Evolutionary conservation across 768 basidiomycete genomes (phyloP).

Genomic region (Russula emetica): DNA sequence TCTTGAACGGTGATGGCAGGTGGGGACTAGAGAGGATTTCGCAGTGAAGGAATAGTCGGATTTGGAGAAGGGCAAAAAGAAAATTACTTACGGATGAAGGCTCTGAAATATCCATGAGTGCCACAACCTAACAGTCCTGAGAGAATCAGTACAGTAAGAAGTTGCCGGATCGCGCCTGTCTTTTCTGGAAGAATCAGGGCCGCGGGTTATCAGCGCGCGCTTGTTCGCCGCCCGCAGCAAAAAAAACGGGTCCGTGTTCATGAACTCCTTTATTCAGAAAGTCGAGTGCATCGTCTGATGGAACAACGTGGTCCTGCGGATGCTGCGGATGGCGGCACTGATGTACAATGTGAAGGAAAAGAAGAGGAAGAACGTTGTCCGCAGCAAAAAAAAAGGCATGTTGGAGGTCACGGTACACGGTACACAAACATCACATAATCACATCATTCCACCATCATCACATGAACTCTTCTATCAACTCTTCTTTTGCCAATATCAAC

Average conservation of each 20-base stretch:
- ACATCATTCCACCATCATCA: neutral
- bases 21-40: neutral
- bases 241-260: neutral
- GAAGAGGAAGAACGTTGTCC: neutral
- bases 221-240: neutral
- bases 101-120: constrained; percentile 4
- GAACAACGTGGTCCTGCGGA: neutral
- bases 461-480: constrained; percentile 33
- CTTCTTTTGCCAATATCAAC: constrained; percentile 41
- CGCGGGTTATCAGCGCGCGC: constrained; percentile 11
- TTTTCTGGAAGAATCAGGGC: neutral
- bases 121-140: constrained; percentile 9
- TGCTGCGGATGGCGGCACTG: constrained; percentile 8
- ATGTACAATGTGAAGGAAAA: neutral
- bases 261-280: neutral
- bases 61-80: neutral
- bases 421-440: neutral
- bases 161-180: neutral
- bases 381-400: neutral
- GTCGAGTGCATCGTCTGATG: too few relatives aligned
- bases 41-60: neutral
- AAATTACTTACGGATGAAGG: neutral
- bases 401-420: neutral
- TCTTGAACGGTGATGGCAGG: neutral
- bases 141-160: neutral